A percentile compares a stretch with the other conserved stretches of the same genome.
Evolutionary conservation across 148 eudicot genomes (phyloP).

Genomic region (Agrostemma githago): DNA sequence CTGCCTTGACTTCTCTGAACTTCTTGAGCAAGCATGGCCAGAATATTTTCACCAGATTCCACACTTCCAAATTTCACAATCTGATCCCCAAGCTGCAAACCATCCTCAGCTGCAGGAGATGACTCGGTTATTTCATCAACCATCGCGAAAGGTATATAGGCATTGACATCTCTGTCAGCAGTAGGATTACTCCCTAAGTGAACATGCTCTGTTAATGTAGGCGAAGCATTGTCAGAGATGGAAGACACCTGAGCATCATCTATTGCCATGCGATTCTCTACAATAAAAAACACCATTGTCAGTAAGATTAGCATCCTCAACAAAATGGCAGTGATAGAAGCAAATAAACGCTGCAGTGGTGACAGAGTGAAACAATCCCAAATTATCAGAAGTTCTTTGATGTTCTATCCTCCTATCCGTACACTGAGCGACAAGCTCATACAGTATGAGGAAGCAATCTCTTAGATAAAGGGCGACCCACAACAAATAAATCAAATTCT

Average conservation of each 20-base stretch:
- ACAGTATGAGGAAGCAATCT: background rate
- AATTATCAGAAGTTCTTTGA: background rate
- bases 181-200: conserved; percentile 20
- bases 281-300: background rate
- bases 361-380: background rate
- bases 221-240: conserved; percentile 21
- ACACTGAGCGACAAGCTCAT: background rate
- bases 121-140: conserved; percentile 87
- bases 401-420: background rate
- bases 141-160: conserved; percentile 69
- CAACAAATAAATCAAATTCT: background rate
- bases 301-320: background rate
- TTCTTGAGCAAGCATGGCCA: conserved; percentile 72
- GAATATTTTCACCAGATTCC: conserved; percentile 62
- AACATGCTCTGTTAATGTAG: conserved; percentile 28
- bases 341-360: background rate
- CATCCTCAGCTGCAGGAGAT: conserved; percentile 97
- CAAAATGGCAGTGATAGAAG: conserved; percentile 2
- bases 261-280: conserved; percentile 20
- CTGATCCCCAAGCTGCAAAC: conserved; percentile 94
- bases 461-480: background rate
- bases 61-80: conserved; percentile 79
- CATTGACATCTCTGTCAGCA: conserved; percentile 37
- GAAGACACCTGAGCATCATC: conserved; percentile 18
- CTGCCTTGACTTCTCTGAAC: conserved; percentile 57